Evolutionary conservation across 129 eudicot species (phyloP).

Genomic region (Tanacetum coccineum): DNA sequence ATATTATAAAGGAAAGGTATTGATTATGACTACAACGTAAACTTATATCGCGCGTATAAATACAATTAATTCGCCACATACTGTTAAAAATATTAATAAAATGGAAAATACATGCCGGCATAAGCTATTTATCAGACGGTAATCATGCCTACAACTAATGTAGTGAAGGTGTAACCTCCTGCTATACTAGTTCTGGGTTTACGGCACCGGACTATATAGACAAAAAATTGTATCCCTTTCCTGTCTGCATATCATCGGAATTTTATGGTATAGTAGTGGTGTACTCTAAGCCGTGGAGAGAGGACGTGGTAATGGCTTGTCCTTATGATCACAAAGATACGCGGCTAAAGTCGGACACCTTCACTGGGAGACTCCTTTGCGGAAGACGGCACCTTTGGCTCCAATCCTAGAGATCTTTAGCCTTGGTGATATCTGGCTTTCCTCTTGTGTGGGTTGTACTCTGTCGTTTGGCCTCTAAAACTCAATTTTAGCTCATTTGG

Average conservation of each 20-base stretch:
- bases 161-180: conserved; percentile 18
- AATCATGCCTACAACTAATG: conserved; percentile 25
- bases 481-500: conserved; percentile 82
- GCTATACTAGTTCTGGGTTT: conserved; percentile 20
- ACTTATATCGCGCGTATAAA: too few species aligned
- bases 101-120: conserved; percentile 25
- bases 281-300: conserved; percentile 25
- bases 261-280: neutral
- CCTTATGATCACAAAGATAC: conserved; percentile 79
- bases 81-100: conserved; percentile 25
- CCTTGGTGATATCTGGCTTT: conserved; percentile 90
- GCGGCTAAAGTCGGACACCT: conserved; percentile 89
- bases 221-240: conserved; percentile 23
- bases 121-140: conserved; percentile 24
- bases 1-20: too few species aligned
- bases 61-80: too few species aligned
- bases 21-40: too few species aligned
- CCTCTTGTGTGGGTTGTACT: conserved; percentile 96
- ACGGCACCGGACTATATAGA: conserved; percentile 10
- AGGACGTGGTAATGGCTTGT: conserved; percentile 19
- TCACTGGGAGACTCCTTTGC: conserved; percentile 84
- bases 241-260: conserved; percentile 17
- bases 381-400: conserved; percentile 90
- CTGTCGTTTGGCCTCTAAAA: conserved; percentile 91
- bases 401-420: conserved; percentile 97